Percentiles rank a stretch among this genome's conserved stretches.
These are phyloP conservation scores for Candida maris DNA, from an alignment of 805 yeast species.

Conservation along the genomic window DNA sequence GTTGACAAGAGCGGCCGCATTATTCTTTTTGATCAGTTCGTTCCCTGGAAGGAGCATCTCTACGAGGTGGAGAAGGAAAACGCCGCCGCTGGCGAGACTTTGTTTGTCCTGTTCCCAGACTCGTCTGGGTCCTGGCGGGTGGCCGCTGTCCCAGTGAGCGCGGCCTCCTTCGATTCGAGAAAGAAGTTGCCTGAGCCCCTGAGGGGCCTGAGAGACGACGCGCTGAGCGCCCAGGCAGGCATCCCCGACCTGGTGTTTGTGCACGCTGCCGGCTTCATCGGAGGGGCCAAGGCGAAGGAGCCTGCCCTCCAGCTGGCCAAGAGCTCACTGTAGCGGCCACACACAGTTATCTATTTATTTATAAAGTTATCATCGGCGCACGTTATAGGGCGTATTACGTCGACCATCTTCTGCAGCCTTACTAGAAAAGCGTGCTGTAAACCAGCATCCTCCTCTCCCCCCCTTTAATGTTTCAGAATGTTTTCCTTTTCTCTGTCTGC, in stretches of 20 bases:
- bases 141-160: conserved; percentile 82
- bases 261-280: conserved; percentile 97
- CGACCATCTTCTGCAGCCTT: too few species aligned
- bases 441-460: too few species aligned
- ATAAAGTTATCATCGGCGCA: background rate
- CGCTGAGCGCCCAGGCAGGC: conserved; percentile 68
- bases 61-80: conserved; percentile 65
- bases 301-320: conserved; percentile 74
- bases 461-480: too few species aligned
- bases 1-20: conserved; percentile 71
- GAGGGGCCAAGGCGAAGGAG: conserved; percentile 82
- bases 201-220: conserved; percentile 95
- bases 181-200: conserved; percentile 84
- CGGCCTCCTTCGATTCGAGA: conserved; percentile 79
- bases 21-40: conserved; percentile 66
- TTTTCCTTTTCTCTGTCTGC: too few species aligned
- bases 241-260: conserved; percentile 84
- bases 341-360: background rate
- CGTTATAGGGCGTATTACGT: too few species aligned
- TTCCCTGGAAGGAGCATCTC: conserved; percentile 95
- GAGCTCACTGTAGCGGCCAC: conserved; percentile 4
- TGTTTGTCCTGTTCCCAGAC: conserved; percentile 80
- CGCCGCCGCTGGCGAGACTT: conserved; percentile 49
- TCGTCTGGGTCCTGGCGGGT: conserved; percentile 75
- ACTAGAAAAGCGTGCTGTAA: too few species aligned